phyloP scores from a whole-genome alignment of 2,329 filamentous ascomycete genomes.

The Claviceps sp. region DNA sequence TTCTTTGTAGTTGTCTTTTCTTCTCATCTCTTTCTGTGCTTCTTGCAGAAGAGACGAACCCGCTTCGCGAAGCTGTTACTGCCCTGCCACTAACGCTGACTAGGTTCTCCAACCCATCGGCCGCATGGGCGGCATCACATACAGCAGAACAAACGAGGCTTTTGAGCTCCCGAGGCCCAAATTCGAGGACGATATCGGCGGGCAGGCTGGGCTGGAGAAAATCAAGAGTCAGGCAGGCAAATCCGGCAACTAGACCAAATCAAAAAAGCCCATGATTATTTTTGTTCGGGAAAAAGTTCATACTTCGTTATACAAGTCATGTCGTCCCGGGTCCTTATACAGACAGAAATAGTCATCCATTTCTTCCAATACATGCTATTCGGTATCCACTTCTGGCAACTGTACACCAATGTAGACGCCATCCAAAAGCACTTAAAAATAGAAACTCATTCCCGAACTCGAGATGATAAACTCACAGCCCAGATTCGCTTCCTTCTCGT shows the following conservation, averaged over 20 bases:
- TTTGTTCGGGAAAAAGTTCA: not conserved
- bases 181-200: slow-evolving; percentile 38
- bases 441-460: slow-evolving; percentile 46
- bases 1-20: too few species aligned
- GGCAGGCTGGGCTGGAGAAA: slow-evolving; percentile 41
- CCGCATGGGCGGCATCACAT: slow-evolving; percentile 76
- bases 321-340: not conserved
- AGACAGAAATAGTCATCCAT: not conserved
- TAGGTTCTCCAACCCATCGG: slow-evolving; percentile 61
- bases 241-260: too few species aligned
- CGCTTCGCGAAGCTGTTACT: too few species aligned
- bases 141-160: slow-evolving; percentile 55
- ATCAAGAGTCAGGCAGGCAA: not conserved
- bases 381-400: too few species aligned
- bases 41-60: too few species aligned
- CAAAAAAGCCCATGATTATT: not conserved
- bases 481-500: slow-evolving; percentile 51
- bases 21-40: not conserved
- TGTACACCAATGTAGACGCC: not conserved
- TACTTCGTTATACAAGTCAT: slow-evolving; percentile 1
- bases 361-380: not conserved
- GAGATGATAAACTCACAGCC: slow-evolving; percentile 74
- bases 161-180: slow-evolving; percentile 57
- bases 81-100: not conserved
- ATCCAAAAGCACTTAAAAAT: slow-evolving; percentile 23